Evolutionary conservation across 805 yeast genomes (phyloP), one percentile per base, ranked within the genome.

Genomic region (Candida germanica): DNA sequence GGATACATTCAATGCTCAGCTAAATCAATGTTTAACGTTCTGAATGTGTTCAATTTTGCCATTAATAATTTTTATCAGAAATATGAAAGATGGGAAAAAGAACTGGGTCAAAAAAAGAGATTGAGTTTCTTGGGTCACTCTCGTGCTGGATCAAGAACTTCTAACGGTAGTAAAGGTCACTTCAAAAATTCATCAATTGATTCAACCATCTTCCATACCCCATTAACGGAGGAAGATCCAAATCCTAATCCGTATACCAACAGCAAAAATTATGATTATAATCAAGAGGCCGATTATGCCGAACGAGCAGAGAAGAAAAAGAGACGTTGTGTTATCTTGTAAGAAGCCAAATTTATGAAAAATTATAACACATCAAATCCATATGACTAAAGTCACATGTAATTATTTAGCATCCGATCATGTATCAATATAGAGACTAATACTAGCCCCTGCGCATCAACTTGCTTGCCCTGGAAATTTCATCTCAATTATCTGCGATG

Each of bases 1-100:
- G 79, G 77, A 4, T 91, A 85, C 54, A 59, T 86, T 34, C 84
- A 83, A 56, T 87, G 95, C 54, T 84, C 94, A 6, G 87, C 96
- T 4, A 81, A 78, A 47, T 65, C 73, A 13, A 77, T 79, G 68
- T 69, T 72, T 39, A 85, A 87, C 38, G 76, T 89, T 7, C 64
- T 66, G 32, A 74, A 77, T 22, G 80, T 87, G 2, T 88, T 89
- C 56, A 73, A 82, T 49, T 63, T 69, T 31, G 87, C 87, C 7
- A 57, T 75, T 39, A 51, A 61, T 39, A 64, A 69, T 43, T 69
- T 64, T 48, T 70, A 69, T 46, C 59, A 56, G 48, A 51, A 65
- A 43, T 56, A 58, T 33, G 72, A 66, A 38, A 64, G 61, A 44
- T 44, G 56, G 28, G 72, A 66, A 27, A 61, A 57, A 39, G 28